A percentile compares a stretch with the other conserved stretches of the same genome.
Evolutionary conservation across 2,329 filamentous ascomycete species (phyloP).

Genomic region (Colletotrichum sidae): DNA sequence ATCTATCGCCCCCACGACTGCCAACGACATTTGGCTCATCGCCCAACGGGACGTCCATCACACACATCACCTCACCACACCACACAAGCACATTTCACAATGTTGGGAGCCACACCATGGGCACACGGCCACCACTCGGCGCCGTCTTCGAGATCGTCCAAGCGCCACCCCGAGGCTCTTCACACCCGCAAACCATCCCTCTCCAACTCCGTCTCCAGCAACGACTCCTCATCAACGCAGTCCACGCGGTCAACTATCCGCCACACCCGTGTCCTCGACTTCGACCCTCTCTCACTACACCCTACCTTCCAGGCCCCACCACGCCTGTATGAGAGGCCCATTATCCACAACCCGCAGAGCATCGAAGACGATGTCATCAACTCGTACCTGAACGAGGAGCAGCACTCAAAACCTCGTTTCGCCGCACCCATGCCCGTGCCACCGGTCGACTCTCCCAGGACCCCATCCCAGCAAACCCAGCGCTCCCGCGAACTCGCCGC

Average conservation of each 20-base stretch:
- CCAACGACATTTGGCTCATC: conserved; percentile 9
- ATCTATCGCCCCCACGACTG: conserved; percentile 2
- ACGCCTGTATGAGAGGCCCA: conserved; percentile 35
- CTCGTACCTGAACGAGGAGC: conserved; percentile 33
- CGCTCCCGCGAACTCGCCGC: conserved; percentile 26
- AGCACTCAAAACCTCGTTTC: conserved; percentile 8
- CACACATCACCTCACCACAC: not conserved
- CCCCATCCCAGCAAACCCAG: conserved; percentile 30
- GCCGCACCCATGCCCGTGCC: conserved; percentile 32
- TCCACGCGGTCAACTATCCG: conserved; percentile 31
- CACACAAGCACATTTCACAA: conserved; percentile 8
- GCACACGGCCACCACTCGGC: conserved; percentile 16
- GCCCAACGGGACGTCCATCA: conserved; percentile 9
- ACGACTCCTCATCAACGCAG: conserved; percentile 35
- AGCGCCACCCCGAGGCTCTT: conserved; percentile 28
- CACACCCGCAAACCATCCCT: conserved; percentile 39
- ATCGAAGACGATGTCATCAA: conserved; percentile 33
- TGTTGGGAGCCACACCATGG: conserved; percentile 24
- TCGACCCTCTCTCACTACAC: conserved; percentile 38
- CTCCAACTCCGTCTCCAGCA: conserved; percentile 38
- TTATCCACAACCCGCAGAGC: conserved; percentile 34
- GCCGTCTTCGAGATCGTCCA: conserved; percentile 15
- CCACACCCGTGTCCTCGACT: conserved; percentile 34
- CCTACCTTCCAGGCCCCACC: conserved; percentile 39
- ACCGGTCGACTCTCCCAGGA: conserved; percentile 35